Evolutionary conservation across 768 basidiomycete species (phyloP), one percentile per base, ranked within the genome.

Genomic region (Termitomyces sp.): DNA sequence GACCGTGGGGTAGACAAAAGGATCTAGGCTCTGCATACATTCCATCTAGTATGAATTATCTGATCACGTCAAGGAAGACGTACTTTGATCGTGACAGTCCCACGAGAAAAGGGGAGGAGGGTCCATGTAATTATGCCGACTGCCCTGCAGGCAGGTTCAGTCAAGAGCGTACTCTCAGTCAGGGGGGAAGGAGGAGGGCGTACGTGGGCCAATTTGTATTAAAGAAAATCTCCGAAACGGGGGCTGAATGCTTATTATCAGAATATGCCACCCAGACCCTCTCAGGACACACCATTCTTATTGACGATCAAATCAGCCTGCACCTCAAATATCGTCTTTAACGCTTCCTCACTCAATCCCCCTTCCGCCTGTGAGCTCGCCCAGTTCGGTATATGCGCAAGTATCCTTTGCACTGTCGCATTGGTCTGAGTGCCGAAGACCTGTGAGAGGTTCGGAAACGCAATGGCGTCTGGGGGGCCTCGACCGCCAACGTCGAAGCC

Each of bases 61-160:
- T 37, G 15, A 21, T 15, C 5, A 34, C 32, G 1, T 14, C 2
- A 22, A 5, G 7, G n/a, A 26, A 10, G 21, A 32, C 66, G 34
- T 35, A 80, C 78, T 7, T 66, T 74, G 60, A 81, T 76, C 47
- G 68, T 68, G 28, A 82, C 76, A n/a, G 62, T 72, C 7, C 82
- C 82, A 24, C 81, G 67, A 64, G 77, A 77, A 68, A 82, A 82
- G 1, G 81, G 81, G 4, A 83, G 71, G 17, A 83, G 71, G 51
- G 74, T 73, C 81, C 82, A 83, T 66, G 75, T 71, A 54, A 72
- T 69, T 48, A 82, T 74, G 2, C 80, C 80, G 15, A 81, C 55
- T 9, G 66, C 71, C 47, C 77, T 78, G 52, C 21, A 53, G 2
- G 8, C 9, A 17, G 17, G 9, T 30, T 19, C 17, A 40, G 6